Conservation (phyloP, 2,329 filamentous ascomycete genomes). For the Talaromyces rugulosus region DNA sequence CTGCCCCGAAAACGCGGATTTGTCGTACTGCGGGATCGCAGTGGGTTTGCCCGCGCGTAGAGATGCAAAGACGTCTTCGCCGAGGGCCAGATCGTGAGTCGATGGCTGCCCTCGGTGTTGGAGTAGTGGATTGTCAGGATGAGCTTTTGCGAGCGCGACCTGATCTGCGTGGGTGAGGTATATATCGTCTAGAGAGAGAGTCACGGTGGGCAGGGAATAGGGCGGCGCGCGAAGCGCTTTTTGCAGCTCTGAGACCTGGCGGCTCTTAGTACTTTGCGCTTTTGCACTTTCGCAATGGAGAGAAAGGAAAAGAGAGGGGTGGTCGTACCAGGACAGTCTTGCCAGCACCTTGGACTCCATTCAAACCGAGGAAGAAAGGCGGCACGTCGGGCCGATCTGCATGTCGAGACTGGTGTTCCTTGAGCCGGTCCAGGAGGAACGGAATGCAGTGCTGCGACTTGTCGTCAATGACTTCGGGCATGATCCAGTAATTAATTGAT, state of each 20-base stretch:
- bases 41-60: slow-evolving; percentile 50
- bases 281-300: no score
- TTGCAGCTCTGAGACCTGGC: slow-evolving; percentile 59
- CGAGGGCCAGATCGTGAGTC: slow-evolving; percentile 71
- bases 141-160: slow-evolving; percentile 56
- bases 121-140: slow-evolving; percentile 70
- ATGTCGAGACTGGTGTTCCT: slow-evolving; percentile 45
- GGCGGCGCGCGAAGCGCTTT: slow-evolving; percentile 54
- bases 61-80: slow-evolving; percentile 59
- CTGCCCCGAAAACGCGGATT: slow-evolving; percentile 68
- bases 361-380: slow-evolving; percentile 82
- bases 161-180: slow-evolving; percentile 74
- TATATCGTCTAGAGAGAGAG: slow-evolving; percentile 84
- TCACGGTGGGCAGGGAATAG: slow-evolving; percentile 60
- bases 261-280: background rate
- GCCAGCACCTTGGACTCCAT: slow-evolving; percentile 86
- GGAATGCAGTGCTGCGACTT: slow-evolving; percentile 73
- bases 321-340: slow-evolving; percentile 74
- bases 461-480: slow-evolving; percentile 64
- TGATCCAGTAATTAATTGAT: background rate
- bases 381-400: slow-evolving; percentile 36
- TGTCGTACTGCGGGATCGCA: slow-evolving; percentile 75
- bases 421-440: slow-evolving; percentile 64
- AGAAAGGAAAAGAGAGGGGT: no score
- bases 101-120: slow-evolving; percentile 80